Evolutionary conservation across 495 filamentous ascomycete species (phyloP), one percentile per base, ranked within the genome.

Genomic region (Podospora appendiculata): DNA sequence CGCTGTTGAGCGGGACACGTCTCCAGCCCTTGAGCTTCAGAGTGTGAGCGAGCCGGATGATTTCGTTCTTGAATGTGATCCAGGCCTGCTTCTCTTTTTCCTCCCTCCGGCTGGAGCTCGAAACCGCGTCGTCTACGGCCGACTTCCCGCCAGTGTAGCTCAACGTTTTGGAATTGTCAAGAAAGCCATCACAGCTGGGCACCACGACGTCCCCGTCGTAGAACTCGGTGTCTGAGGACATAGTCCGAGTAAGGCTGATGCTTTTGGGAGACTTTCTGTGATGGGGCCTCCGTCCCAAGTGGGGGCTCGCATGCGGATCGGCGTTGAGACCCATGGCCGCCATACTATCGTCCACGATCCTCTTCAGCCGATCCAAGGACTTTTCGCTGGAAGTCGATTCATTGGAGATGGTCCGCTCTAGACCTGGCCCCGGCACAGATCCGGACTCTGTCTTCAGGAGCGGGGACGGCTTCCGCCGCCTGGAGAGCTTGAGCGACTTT

Each of bases 1-100:
- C 72, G 42, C 63, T 65, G 32, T 76, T 67, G 58, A 95, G 72
- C 6, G 88, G 75, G 2, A 99, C 80, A 51, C 80, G 81, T 45
- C 90, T 84, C 93, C 93, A 99, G 6, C 91, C 85, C 67, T 90
- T 91, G 38, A 96, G 78, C 47, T 80, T 79, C 48, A 99, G 73
- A 0, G 93, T 99, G 70, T 97, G 94, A 2, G 88, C 76, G 45
- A 97, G 70, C 41, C 88, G 86, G 54, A 97, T 73, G 50, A 96
- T 93, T 67, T 97, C 92, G 45, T 76, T 80, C 65, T 96, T 97
- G 74, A 99, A 99, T 7, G 63, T 63, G 10, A 73, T 42, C 91
- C 91, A 95, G 1, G 80, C 82, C 57, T 86, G 84, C 46, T 73
- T 76, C 52, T 92, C 88, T 57, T 85, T 87, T 47, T 73, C 72